A percentile compares a stretch with the other conserved stretches of the same genome.
These are phyloP conservation scores for Hemisphaericaspora subhashii DNA, from an alignment of 1,139 yeast species.

Conservation along the genomic window DNA sequence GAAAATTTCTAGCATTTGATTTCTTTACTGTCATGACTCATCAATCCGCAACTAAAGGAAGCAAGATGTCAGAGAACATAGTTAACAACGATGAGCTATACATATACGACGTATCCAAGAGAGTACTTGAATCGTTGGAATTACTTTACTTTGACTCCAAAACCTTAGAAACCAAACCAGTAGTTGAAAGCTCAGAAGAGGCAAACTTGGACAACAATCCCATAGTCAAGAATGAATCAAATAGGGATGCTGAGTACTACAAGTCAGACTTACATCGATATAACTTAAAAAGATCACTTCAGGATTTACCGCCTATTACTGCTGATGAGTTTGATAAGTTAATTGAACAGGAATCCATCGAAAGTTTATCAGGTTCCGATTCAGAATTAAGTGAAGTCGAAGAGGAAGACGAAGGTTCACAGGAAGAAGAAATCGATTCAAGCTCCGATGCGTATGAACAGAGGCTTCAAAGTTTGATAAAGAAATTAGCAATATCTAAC, in stretches of 20 bases:
- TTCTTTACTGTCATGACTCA: neutral
- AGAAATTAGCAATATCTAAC: constrained; percentile 24
- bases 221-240: constrained; percentile 5
- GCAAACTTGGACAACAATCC: constrained; percentile 3
- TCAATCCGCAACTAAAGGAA: neutral
- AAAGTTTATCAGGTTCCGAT: constrained; percentile 60
- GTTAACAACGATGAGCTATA: constrained; percentile 39
- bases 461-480: constrained; percentile 35
- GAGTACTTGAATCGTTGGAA: constrained; percentile 47
- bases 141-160: constrained; percentile 57
- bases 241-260: constrained; percentile 46
- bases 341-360: constrained; percentile 51
- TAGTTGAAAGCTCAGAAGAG: neutral
- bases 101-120: constrained; percentile 48
- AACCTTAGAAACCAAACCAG: constrained; percentile 21
- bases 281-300: constrained; percentile 56
- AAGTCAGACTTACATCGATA: constrained; percentile 61
- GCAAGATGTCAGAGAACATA: constrained; percentile 2
- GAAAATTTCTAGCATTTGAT: neutral
- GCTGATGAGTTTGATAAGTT: constrained; percentile 62
- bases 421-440: constrained; percentile 8
- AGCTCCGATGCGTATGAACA: constrained; percentile 20
- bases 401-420: constrained; percentile 11
- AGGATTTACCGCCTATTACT: constrained; percentile 46
- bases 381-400: constrained; percentile 30